These are phyloP conservation scores for Taphrina wiesneri DNA, from an alignment of 1,139 yeast genomes.

Conservation along the genomic window DNA sequence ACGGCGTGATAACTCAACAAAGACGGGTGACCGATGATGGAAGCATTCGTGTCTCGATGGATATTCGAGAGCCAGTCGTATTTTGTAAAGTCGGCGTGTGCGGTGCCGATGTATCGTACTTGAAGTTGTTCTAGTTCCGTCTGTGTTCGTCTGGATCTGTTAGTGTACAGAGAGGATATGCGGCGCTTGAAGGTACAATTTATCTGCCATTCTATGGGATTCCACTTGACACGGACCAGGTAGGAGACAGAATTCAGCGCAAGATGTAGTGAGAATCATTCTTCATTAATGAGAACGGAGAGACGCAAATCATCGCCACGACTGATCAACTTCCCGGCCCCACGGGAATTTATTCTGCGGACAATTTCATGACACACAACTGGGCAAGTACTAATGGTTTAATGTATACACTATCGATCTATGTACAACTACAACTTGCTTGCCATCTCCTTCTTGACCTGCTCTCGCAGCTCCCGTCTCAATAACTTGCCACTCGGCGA, in stretches of 20 bases:
- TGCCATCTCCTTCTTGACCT: slow-evolving; percentile 23
- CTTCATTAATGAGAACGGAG: too few relatives aligned
- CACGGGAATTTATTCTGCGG: too few relatives aligned
- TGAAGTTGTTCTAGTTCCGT: slow-evolving; percentile 64
- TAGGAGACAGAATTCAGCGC: too few relatives aligned
- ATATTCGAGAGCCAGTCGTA: slow-evolving; percentile 62
- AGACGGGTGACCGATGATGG: slow-evolving; percentile 68
- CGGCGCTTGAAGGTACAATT: neutral
- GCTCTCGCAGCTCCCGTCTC: slow-evolving; percentile 44
- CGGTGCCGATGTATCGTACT: slow-evolving; percentile 67
- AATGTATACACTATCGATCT: neutral
- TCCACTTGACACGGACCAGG: too few relatives aligned
- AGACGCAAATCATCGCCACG: neutral
- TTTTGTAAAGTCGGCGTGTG: slow-evolving; percentile 66
- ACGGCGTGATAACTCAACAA: slow-evolving; percentile 66
- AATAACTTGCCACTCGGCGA: slow-evolving; percentile 49
- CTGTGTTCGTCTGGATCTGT: slow-evolving; percentile 52
- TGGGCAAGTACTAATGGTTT: too few relatives aligned
- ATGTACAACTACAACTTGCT: neutral
- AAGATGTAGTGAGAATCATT: too few relatives aligned
- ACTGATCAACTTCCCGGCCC: too few relatives aligned
- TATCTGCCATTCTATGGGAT: neutral
- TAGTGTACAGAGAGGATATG: neutral
- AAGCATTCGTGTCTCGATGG: slow-evolving; percentile 71
- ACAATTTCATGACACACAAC: too few relatives aligned